Conservation (phyloP, 192 early-diverging fungal species). For the Backusella luteola region DNA sequence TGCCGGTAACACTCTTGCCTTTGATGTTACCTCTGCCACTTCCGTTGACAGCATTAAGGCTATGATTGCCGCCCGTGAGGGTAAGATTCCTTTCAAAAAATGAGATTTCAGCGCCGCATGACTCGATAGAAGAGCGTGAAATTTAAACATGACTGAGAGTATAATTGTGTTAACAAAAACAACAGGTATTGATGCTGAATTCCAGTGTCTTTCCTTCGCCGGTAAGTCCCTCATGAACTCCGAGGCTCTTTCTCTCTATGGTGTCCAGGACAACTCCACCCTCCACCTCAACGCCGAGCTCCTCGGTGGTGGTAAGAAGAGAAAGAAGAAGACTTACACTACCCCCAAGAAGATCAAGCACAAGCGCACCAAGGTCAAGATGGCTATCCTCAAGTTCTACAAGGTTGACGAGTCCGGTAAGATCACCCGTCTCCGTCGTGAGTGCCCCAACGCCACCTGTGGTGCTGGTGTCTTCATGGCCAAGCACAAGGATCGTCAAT, state of each 20-base stretch:
- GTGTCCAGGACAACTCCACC: constrained; percentile 69
- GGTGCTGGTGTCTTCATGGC: constrained; percentile 99
- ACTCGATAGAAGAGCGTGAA: neutral
- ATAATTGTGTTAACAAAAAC: neutral
- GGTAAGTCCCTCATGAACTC: constrained; percentile 49
- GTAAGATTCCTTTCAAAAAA: neutral
- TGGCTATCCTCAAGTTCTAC: constrained; percentile 98
- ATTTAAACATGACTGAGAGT: no score
- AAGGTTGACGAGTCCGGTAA: constrained; percentile 96
- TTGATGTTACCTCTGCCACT: constrained; percentile 53
- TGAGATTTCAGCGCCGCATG: constrained; percentile 1
- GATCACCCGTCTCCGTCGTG: constrained; percentile 96
- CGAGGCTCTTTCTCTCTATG: constrained; percentile 45
- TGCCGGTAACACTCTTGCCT: constrained; percentile 58
- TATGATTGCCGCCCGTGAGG: constrained; percentile 54
- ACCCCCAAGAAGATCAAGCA: constrained; percentile 98
- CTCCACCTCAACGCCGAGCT: constrained; percentile 68
- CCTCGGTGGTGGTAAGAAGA: constrained; percentile 9
- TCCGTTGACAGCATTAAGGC: constrained; percentile 53
- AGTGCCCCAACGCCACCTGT: constrained; percentile 94
- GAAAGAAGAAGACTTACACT: no score
- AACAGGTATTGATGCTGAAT: constrained; percentile 57
- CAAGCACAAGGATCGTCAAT: constrained; percentile 95
- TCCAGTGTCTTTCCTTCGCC: constrained; percentile 54
- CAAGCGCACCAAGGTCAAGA: constrained; percentile 99